Evolutionary conservation across 2,329 filamentous ascomycete species (phyloP).

Genomic region (Didymella sp.): DNA sequence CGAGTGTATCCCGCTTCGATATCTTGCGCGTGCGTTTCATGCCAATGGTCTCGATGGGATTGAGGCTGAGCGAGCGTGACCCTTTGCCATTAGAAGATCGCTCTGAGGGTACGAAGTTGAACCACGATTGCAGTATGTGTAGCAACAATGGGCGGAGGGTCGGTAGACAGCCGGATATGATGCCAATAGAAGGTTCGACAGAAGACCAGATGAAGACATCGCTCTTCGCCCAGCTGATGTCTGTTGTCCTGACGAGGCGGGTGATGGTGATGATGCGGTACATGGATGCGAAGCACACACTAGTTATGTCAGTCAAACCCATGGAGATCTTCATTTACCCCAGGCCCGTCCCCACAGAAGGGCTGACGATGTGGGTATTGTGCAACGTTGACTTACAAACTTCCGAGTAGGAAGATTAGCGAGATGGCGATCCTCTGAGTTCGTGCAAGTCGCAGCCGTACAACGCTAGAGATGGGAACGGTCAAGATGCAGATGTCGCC

Average conservation of each 20-base stretch:
- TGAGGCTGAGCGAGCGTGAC: conserved; percentile 15
- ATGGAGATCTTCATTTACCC: background rate
- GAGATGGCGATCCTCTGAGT: conserved; percentile 35
- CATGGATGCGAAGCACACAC: conserved; percentile 37
- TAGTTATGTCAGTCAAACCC: conserved; percentile 1
- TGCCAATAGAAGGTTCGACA: conserved; percentile 37
- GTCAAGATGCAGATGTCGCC: conserved; percentile 30
- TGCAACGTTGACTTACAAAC: conserved; percentile 27
- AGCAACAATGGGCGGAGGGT: conserved; percentile 32
- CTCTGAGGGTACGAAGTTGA: conserved; percentile 21
- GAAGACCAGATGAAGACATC: conserved; percentile 41
- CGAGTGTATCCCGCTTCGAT: conserved; percentile 22
- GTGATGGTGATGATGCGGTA: conserved; percentile 38
- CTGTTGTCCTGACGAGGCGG: conserved; percentile 25
- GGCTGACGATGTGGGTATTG: background rate
- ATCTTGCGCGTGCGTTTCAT: conserved; percentile 34
- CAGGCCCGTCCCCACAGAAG: background rate
- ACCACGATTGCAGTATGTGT: conserved; percentile 18
- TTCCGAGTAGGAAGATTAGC: conserved; percentile 35
- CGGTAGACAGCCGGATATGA: conserved; percentile 37
- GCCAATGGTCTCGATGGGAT: conserved; percentile 32
- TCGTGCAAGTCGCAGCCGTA: conserved; percentile 24
- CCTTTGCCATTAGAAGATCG: conserved; percentile 13
- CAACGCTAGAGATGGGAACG: conserved; percentile 20
- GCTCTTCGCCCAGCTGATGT: conserved; percentile 39